These are phyloP conservation scores for Sarcodon aspratus DNA, from an alignment of 768 basidiomycete genomes.

Conservation along the genomic window DNA sequence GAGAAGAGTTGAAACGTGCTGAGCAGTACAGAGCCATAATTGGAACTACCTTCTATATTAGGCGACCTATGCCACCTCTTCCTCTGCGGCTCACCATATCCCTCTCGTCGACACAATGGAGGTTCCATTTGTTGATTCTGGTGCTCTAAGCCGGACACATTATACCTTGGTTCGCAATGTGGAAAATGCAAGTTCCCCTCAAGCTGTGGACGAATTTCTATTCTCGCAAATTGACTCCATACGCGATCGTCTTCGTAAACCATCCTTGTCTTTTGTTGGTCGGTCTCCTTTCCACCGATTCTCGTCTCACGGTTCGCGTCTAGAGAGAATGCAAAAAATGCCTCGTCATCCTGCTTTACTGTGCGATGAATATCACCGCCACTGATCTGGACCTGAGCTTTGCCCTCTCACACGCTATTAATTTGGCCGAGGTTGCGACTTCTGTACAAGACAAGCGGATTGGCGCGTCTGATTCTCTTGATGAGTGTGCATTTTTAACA, in stretches of 20 bases:
- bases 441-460: conserved; percentile 54
- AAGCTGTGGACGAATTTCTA: conserved; percentile 51
- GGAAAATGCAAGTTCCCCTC: conserved; percentile 46
- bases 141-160: conserved; percentile 64
- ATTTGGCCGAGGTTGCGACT: conserved; percentile 59
- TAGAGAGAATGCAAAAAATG: conserved; percentile 58
- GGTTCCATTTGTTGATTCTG: conserved; percentile 70
- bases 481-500: neutral
- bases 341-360: conserved; percentile 62
- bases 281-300: neutral
- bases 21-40: too few relatives aligned
- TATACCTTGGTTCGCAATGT: conserved; percentile 67
- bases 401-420: conserved; percentile 67
- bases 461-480: conserved; percentile 26
- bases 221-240: conserved; percentile 46
- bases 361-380: conserved; percentile 37
- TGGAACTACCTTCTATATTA: too few relatives aligned
- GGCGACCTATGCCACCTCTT: neutral
- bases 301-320: neutral
- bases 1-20: too few relatives aligned
- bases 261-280: conserved; percentile 45
- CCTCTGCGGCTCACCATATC: neutral
- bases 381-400: conserved; percentile 46
- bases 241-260: conserved; percentile 38
- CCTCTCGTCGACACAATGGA: conserved; percentile 36